Percentiles rank a stretch among this genome's conserved stretches.
Evolutionary conservation across 2,329 filamentous ascomycete species (phyloP).

Genomic region (Penicillium sp.): DNA sequence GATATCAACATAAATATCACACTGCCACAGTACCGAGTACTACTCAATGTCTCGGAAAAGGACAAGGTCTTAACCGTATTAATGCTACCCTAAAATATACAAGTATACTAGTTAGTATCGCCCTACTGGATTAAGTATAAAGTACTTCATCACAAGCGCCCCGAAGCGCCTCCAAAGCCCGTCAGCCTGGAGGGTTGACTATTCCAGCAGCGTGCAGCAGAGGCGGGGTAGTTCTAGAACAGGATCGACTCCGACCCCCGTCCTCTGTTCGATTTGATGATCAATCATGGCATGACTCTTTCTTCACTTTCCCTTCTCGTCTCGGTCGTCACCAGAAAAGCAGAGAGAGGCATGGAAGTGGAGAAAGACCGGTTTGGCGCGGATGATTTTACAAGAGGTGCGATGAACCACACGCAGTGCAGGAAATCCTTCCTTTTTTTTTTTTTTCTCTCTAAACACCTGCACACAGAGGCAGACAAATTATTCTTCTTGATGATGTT

Average conservation of each 20-base stretch:
- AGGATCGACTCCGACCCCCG: conserved; percentile 2
- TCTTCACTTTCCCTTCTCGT: neutral
- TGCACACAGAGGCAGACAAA: no score
- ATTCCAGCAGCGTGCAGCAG: conserved; percentile 17
- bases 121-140: no score
- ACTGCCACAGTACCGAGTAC: no score
- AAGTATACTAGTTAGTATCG: no score
- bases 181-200: conserved; percentile 16
- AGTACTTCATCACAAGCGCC: neutral
- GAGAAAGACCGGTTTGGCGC: conserved; percentile 15
- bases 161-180: neutral
- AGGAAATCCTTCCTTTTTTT: neutral
- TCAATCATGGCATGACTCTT: no score
- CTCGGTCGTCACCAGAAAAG: neutral
- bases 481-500: no score
- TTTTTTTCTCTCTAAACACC: neutral
- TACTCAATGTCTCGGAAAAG: no score
- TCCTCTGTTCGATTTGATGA: neutral
- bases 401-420: neutral
- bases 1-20: no score
- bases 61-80: no score
- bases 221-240: conserved; percentile 17
- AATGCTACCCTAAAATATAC: neutral
- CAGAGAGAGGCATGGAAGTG: conserved; percentile 10
- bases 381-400: conserved; percentile 17